phyloP scores from a whole-genome alignment of 495 filamentous ascomycete genomes.

The Aspergillus steynii region DNA sequence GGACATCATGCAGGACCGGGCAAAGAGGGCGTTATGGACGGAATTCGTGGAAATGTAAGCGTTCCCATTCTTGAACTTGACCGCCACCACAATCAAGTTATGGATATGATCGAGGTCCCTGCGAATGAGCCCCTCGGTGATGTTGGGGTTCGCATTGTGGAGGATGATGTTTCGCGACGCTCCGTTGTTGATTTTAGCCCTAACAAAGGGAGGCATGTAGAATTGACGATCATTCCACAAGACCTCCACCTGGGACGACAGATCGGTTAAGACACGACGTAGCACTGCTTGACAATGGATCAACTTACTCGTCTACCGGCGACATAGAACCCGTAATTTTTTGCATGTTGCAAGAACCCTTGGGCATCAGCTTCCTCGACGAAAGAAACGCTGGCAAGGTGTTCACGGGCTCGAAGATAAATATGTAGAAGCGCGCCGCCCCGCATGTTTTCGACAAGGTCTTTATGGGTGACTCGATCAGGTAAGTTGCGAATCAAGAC shows the following conservation, averaged over 20 bases:
- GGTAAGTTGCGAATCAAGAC: conserved; percentile 63
- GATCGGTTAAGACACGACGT: neutral
- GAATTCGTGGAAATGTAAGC: conserved; percentile 75
- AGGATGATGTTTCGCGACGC: conserved; percentile 78
- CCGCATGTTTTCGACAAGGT: conserved; percentile 64
- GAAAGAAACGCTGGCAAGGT: conserved; percentile 69
- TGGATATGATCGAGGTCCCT: conserved; percentile 82
- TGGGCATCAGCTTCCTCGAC: conserved; percentile 61
- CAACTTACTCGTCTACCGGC: conserved; percentile 64
- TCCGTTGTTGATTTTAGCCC: conserved; percentile 65
- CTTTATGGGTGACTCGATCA: conserved; percentile 62
- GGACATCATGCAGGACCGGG: conserved; percentile 78
- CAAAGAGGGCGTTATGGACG: conserved; percentile 72
- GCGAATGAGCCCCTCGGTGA: conserved; percentile 66
- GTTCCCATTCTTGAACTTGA: conserved; percentile 57
- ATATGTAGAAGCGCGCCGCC: conserved; percentile 73
- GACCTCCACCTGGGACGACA: conserved; percentile 58
- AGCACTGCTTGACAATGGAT: neutral
- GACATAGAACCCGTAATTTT: conserved; percentile 68
- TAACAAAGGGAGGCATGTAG: conserved; percentile 63
- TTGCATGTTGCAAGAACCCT: conserved; percentile 64
- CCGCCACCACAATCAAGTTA: conserved; percentile 69
- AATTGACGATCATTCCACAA: conserved; percentile 76
- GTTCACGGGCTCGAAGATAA: conserved; percentile 62
- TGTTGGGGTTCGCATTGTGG: conserved; percentile 51